Conservation (phyloP, 1,139 yeast species). For the Magnusiomyces fungicola region DNA sequence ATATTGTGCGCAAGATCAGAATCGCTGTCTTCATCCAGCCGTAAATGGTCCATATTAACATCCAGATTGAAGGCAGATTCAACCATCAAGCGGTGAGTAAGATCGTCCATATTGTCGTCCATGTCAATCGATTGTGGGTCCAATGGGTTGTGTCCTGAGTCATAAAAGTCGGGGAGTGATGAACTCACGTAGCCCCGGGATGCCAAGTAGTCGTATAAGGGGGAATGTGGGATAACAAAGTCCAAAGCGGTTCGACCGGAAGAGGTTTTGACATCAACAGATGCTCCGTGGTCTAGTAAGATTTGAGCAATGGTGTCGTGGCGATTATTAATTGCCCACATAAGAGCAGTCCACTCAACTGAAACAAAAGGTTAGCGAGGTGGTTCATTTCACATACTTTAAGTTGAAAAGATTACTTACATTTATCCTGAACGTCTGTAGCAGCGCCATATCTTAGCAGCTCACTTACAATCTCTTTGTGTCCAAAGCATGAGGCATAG, state of each 20-base stretch:
- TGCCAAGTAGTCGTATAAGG: slow-evolving; percentile 27
- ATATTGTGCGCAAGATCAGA: slow-evolving; percentile 14
- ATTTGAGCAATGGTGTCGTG: slow-evolving; percentile 32
- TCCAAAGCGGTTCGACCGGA: slow-evolving; percentile 35
- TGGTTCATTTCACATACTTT: no score
- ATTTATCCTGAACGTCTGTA: slow-evolving; percentile 34
- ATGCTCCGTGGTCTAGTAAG: slow-evolving; percentile 34
- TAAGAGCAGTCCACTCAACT: slow-evolving; percentile 38
- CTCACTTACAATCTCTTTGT: slow-evolving; percentile 33
- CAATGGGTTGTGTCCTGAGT: slow-evolving; percentile 21
- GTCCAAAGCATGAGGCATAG: slow-evolving; percentile 38
- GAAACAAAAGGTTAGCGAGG: not conserved
- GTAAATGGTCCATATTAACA: slow-evolving; percentile 27
- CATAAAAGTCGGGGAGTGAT: slow-evolving; percentile 28
- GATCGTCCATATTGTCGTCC: slow-evolving; percentile 24
- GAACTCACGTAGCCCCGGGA: slow-evolving; percentile 24
- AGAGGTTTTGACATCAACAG: slow-evolving; percentile 25
- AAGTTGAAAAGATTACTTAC: not conserved
- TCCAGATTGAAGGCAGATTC: slow-evolving; percentile 31
- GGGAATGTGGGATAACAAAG: slow-evolving; percentile 31
- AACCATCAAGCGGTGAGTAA: slow-evolving; percentile 23
- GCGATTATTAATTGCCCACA: slow-evolving; percentile 42
- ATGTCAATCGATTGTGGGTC: slow-evolving; percentile 19
- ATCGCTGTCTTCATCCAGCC: slow-evolving; percentile 19
- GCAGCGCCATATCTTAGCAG: slow-evolving; percentile 35